Conservation (phyloP, 768 basidiomycete species). For the Leccinum broughii region DNA sequence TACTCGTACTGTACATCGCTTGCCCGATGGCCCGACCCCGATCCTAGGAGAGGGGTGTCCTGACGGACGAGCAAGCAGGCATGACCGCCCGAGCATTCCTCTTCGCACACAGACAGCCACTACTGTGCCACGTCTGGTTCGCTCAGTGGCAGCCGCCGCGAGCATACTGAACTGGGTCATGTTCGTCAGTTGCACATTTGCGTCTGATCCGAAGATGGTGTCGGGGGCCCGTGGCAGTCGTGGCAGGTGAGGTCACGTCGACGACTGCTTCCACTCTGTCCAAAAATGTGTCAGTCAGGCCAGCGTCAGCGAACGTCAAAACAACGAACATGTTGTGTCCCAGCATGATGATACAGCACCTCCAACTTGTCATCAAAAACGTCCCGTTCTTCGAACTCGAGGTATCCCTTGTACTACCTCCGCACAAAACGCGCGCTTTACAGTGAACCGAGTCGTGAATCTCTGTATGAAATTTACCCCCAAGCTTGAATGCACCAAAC, state of each 20-base stretch:
- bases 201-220: not conserved
- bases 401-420: conserved; percentile 79
- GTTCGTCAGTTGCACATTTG: conserved; percentile 9
- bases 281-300: not conserved
- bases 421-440: conserved; percentile 91
- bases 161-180: conserved; percentile 26
- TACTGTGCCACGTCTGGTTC: conserved; percentile 6
- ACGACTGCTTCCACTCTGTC: conserved; percentile 48
- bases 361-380: conserved; percentile 88
- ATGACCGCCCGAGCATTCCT: too few relatives aligned
- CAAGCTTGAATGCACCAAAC: conserved; percentile 86
- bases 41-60: too few relatives aligned
- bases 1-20: too few relatives aligned
- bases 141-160: conserved; percentile 23
- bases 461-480: conserved; percentile 89
- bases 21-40: too few relatives aligned
- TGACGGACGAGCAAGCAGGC: too few relatives aligned
- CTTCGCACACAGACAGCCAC: too few relatives aligned
- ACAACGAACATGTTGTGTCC: conserved; percentile 63
- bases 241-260: conserved; percentile 3
- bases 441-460: conserved; percentile 85
- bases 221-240: conserved; percentile 1
- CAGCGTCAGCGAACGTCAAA: not conserved
- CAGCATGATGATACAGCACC: conserved; percentile 69
- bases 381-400: conserved; percentile 72